Evolutionary conservation across 1,284 basidiomycete genomes (phyloP), one percentile per base, ranked within the genome.

Genomic region (Papiliotrema nemorosa): DNA sequence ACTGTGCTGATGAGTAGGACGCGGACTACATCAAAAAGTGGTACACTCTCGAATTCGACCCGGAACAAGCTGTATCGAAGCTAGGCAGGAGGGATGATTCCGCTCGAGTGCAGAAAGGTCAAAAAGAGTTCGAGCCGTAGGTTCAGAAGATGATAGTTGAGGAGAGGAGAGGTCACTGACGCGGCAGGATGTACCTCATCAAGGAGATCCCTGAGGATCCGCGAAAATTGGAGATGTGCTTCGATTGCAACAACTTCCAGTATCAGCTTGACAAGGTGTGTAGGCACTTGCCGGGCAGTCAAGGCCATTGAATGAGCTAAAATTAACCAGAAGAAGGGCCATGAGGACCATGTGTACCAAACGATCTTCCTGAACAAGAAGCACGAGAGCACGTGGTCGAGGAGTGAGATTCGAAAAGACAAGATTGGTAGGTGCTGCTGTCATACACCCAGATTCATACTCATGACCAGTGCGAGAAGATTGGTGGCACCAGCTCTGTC

Each of bases 351-450:
- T 56, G 69, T 79, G 13, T 79, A 66, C 62, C 70, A 73, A 64
- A 79, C 77, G 18, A 80, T 79, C 66, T 79, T 77, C 66, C 62
- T 80, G 44, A 76, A 79, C 69, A 73, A 72, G 44, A 70, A 76
- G 37, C 64, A 78, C 47, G 57, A 71, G 48, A 44, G 77, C 0
- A 68, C 66, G 5, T 80, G 78, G 78, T 69, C 71, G 0, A 69
- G 64, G 37, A 63, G 76, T 45, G 78, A 80, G 55, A 78, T 80
- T 44, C 57, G 60, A 10, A 66, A 75, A 50, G 74, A 77, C 50
- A 78, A 79, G 60, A 75, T 79, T 60, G 76, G 64, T 75, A 67
- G 42, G 63, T 63, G 4, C 43, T 20, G 27, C 36, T 44, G 18
- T 18, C 35, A 14, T 39, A n/a, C 12, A 22, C 13, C 24, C 16